Percentiles rank a stretch among this genome's conserved stretches.
Conservation (phyloP, 306 rosid genomes). For the Cercis canadensis region DNA sequence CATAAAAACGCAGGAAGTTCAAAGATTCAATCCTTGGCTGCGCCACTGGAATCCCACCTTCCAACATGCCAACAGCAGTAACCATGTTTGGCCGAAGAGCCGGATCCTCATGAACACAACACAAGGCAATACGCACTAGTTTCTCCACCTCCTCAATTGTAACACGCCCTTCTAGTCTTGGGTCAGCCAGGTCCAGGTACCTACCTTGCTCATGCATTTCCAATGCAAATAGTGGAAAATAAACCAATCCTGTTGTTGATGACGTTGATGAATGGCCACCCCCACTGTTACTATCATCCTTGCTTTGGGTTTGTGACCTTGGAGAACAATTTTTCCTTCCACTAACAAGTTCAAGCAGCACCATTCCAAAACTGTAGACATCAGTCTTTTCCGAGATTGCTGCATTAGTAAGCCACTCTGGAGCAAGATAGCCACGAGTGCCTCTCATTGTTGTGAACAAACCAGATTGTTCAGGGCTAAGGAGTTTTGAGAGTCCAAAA, state of each 20-base stretch:
- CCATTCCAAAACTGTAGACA: slow-evolving; percentile 94
- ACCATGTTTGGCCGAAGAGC: slow-evolving; percentile 79
- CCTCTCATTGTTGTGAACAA: slow-evolving; percentile 96
- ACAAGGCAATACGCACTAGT: slow-evolving; percentile 72
- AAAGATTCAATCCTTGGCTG: slow-evolving; percentile 75
- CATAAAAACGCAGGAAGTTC: slow-evolving; percentile 83
- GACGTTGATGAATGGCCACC: slow-evolving; percentile 61
- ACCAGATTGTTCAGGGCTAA: slow-evolving; percentile 78
- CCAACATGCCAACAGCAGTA: slow-evolving; percentile 78
- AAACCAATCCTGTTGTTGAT: slow-evolving; percentile 58
- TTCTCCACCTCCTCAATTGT: slow-evolving; percentile 70
- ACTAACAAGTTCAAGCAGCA: slow-evolving; percentile 78
- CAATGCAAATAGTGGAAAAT: slow-evolving; percentile 80
- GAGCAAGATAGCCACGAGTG: slow-evolving; percentile 93
- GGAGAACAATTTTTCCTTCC: slow-evolving; percentile 77
- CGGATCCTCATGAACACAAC: slow-evolving; percentile 93
- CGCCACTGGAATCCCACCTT: slow-evolving; percentile 68
- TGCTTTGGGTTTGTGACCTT: slow-evolving; percentile 66
- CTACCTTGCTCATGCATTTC: slow-evolving; percentile 86
- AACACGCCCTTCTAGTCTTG: slow-evolving; percentile 73
- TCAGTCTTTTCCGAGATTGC: slow-evolving; percentile 90
- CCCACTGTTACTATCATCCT: slow-evolving; percentile 59
- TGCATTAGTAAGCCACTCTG: slow-evolving; percentile 92
- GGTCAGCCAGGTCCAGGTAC: slow-evolving; percentile 81
- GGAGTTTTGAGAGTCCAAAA: slow-evolving; percentile 90